These are phyloP conservation scores for Staphylotrichum tortipilum DNA, from an alignment of 495 filamentous ascomycete species.

Conservation along the genomic window DNA sequence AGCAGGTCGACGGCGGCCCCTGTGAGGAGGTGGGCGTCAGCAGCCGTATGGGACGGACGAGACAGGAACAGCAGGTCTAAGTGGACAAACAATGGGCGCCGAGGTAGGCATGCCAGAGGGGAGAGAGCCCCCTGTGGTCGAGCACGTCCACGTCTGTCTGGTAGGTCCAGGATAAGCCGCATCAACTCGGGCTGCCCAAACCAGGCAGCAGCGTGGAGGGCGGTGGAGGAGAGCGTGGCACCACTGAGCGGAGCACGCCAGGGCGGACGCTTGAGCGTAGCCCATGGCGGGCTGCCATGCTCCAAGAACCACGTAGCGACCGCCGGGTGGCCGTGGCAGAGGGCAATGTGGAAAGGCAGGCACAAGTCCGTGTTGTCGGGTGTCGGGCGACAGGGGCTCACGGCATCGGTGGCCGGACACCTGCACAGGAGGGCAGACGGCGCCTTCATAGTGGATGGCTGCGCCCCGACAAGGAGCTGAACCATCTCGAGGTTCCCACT, in stretches of 20 bases:
- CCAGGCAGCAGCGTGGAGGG: conserved; percentile 3
- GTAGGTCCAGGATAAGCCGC: neutral
- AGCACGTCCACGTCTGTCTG: conserved; percentile 2
- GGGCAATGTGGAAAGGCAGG: neutral
- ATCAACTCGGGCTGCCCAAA: conserved; percentile 3
- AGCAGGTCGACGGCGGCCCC: conserved; percentile 12
- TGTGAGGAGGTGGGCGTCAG: neutral
- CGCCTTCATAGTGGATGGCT: neutral
- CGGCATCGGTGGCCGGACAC: neutral
- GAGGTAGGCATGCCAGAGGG: conserved; percentile 5
- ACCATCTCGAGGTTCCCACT: conserved; percentile 2
- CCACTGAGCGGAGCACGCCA: no score
- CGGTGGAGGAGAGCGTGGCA: neutral
- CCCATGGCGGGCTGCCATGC: neutral
- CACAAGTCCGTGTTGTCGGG: neutral
- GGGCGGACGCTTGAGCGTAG: neutral
- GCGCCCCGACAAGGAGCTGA: neutral
- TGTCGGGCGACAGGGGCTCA: neutral
- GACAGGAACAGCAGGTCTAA: no score
- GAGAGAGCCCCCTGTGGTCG: neutral
- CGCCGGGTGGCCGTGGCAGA: neutral
- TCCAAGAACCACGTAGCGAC: neutral
- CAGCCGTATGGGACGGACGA: no score
- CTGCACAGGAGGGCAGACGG: neutral
- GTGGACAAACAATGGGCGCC: neutral